Base-by-base conservation (phyloP, 2,329 filamentous ascomycete species). In the Fusarium papillatum region DNA sequence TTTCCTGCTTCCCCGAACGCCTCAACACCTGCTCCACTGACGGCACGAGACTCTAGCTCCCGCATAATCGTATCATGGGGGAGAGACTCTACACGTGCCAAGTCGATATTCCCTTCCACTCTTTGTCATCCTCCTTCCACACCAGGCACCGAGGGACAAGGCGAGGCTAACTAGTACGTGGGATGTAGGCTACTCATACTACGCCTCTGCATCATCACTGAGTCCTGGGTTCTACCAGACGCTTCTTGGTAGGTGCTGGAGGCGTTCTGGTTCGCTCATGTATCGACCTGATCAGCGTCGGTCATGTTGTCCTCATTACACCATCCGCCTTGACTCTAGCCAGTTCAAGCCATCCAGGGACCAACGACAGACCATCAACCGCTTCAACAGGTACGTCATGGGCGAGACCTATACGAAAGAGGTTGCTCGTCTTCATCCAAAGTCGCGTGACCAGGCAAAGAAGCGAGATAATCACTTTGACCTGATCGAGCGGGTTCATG, bases 271-370 rank as follows among this genome's bases (percentile, higher is more conserved):
- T 19, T 91, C 86, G 34, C 86, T 95, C 11, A 86, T 97, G 61
- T 97, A 97, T 84, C 92, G 95, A 72, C 94, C 95, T 17, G 93
- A 97, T 83, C 92, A 95, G 79, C 89, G 90, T 70, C 88, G 92
- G 68, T 94, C 95, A 73, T 99, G 97, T 81, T 99, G 97, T 83
- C 95, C 96, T 55, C 95, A 98, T 81, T 98, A 96, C 82, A 95
- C 94, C 1, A 92, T 97, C 66, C 91, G 94, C 59, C 87, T 96
- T 24, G 93, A 95, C 78, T 91, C 91, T 29, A 83, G 86, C 59
- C 85, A 88, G 46, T 94, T 94, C 84, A 92, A 90, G 76, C 87
- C 94, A 8, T 89, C 90, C 34, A 92, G 90, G 81, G 92, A 95
- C 79, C 95, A 97, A 80, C 88, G 95, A 43, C 93, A 95, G 81